Conservation (phyloP, 768 basidiomycete species). For the Leccinellum albellum region DNA sequence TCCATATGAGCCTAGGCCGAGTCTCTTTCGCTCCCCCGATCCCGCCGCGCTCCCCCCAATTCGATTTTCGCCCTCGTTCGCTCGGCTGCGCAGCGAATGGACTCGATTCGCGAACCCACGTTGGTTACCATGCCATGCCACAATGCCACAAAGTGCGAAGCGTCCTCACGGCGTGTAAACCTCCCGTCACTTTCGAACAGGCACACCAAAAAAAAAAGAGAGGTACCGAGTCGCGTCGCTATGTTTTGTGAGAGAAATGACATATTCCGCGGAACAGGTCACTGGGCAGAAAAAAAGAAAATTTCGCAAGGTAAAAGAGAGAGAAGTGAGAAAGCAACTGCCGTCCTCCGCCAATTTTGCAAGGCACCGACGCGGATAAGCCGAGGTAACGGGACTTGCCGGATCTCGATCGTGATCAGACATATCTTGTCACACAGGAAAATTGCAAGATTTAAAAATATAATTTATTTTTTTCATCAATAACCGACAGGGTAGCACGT, state of each 20-base stretch:
- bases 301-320: background rate
- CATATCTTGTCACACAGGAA: conserved; percentile 6
- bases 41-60: background rate
- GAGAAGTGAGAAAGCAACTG: background rate
- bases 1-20: background rate
- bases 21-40: background rate
- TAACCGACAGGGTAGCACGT: conserved; percentile 11
- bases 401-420: conserved; percentile 19
- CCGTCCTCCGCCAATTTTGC: conserved; percentile 1
- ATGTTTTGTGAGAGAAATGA: conserved; percentile 10
- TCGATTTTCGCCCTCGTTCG: background rate
- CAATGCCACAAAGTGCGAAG: conserved; percentile 4
- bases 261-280: background rate
- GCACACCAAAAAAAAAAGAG: background rate
- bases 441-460: background rate
- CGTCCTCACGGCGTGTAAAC: conserved; percentile 7
- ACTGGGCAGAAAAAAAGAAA: background rate
- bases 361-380: conserved; percentile 23
- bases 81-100: background rate
- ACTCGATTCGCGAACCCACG: background rate
- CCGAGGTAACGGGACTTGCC: conserved; percentile 20
- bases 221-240: conserved; percentile 2
- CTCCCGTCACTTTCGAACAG: conserved; percentile 9
- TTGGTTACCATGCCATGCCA: conserved; percentile 8
- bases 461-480: conserved; percentile 4